phyloP scores from a whole-genome alignment of 164 flowering plant species.

The Vitis labrusca region DNA sequence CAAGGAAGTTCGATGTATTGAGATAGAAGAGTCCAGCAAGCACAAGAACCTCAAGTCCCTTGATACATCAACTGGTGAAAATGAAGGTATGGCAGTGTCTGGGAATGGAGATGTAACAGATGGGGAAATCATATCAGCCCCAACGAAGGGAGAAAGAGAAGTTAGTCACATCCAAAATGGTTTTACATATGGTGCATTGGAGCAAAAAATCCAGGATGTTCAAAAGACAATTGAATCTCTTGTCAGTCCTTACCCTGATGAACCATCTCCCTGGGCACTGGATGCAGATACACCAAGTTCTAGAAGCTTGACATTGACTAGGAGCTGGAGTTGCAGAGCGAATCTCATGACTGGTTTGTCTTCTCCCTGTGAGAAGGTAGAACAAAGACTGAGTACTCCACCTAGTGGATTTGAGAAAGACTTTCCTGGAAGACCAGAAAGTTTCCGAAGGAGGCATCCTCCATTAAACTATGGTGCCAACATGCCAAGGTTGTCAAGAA shows the following conservation, averaged over 20 bases:
- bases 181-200: slow-evolving; percentile 26
- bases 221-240: slow-evolving; percentile 42
- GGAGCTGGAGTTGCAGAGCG: slow-evolving; percentile 46
- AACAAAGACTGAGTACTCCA: slow-evolving; percentile 41
- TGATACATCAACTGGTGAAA: slow-evolving; percentile 17
- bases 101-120: slow-evolving; percentile 13
- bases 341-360: slow-evolving; percentile 27
- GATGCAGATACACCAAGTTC: slow-evolving; percentile 23
- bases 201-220: slow-evolving; percentile 31
- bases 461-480: slow-evolving; percentile 26
- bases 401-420: slow-evolving; percentile 36
- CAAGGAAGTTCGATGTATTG: slow-evolving; percentile 67
- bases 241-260: slow-evolving; percentile 28
- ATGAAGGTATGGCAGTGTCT: slow-evolving; percentile 16
- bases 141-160: slow-evolving; percentile 12
- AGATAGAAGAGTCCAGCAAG: slow-evolving; percentile 35
- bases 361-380: slow-evolving; percentile 30
- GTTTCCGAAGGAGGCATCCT: slow-evolving; percentile 25
- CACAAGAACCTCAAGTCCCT: slow-evolving; percentile 15
- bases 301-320: slow-evolving; percentile 26
- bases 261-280: slow-evolving; percentile 17
- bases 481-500: slow-evolving; percentile 32
- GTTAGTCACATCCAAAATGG: slow-evolving; percentile 19
- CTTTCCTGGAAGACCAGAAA: slow-evolving; percentile 56
- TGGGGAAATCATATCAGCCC: slow-evolving; percentile 10